A percentile compares a stretch with the other conserved stretches of the same genome.
phyloP scores from a whole-genome alignment of 352 stramenopile species.

The Globisporangium iwayamae region DNA sequence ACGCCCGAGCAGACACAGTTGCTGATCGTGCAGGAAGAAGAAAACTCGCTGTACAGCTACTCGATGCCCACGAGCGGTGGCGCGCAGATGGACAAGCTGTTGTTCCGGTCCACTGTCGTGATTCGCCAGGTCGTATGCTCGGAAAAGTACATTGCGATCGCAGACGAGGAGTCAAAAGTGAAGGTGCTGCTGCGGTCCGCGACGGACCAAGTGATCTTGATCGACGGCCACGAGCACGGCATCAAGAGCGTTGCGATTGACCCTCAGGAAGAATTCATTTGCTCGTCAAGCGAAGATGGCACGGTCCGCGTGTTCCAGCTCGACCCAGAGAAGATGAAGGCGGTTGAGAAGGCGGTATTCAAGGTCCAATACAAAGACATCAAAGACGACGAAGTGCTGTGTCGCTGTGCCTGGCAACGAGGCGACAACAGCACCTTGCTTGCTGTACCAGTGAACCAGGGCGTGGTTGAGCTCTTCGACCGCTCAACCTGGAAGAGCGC shows the following conservation, averaged over 20 bases:
- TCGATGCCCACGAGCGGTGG: conserved; percentile 44
- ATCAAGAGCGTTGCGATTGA: conserved; percentile 79
- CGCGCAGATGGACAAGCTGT: conserved; percentile 41
- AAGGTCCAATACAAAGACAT: conserved; percentile 59
- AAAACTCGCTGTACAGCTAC: conserved; percentile 70
- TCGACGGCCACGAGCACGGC: conserved; percentile 55
- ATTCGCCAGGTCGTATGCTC: conserved; percentile 74
- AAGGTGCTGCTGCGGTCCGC: conserved; percentile 56
- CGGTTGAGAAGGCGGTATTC: conserved; percentile 44
- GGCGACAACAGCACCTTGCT: conserved; percentile 26
- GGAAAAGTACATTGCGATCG: conserved; percentile 57
- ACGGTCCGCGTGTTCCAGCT: conserved; percentile 69
- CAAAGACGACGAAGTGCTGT: conserved; percentile 55
- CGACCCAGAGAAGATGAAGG: conserved; percentile 31
- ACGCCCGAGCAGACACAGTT: conserved; percentile 62
- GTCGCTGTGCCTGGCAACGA: conserved; percentile 65
- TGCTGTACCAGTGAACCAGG: conserved; percentile 59
- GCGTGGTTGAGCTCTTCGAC: conserved; percentile 66
- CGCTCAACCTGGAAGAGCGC: conserved; percentile 40
- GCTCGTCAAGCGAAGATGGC: conserved; percentile 61
- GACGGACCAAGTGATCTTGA: conserved; percentile 56
- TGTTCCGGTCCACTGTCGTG: conserved; percentile 68
- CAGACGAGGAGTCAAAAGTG: conserved; percentile 69
- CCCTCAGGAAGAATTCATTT: conserved; percentile 56
- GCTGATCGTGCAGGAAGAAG: conserved; percentile 65